Percentiles rank a stretch among this genome's conserved stretches.
Evolutionary conservation across 768 basidiomycete species (phyloP).

Genomic region (Austroboletus eburneus): DNA sequence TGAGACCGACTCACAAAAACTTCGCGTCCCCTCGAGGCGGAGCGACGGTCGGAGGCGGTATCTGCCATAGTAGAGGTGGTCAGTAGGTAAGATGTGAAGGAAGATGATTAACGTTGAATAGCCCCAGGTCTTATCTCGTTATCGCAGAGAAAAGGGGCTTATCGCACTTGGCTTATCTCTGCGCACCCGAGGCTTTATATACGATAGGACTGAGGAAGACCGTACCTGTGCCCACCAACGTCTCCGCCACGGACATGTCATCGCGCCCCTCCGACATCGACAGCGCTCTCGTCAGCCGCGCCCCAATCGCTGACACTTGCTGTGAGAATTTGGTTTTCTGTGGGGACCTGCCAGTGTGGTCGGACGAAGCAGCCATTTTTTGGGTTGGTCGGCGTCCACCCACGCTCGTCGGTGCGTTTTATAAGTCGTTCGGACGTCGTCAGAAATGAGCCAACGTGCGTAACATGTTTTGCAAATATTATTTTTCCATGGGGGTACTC

Average conservation of each 20-base stretch:
- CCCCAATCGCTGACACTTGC: constrained; percentile 19
- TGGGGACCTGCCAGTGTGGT: neutral
- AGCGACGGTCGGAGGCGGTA: constrained; percentile 35
- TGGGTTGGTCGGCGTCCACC: too few relatives aligned
- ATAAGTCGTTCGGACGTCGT: too few relatives aligned
- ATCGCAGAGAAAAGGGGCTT: constrained; percentile 2
- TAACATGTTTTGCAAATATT: too few relatives aligned
- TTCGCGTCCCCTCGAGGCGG: constrained; percentile 56
- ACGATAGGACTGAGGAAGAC: neutral
- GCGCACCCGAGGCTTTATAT: constrained; percentile 2
- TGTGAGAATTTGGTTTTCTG: constrained; percentile 11
- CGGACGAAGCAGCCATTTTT: too few relatives aligned
- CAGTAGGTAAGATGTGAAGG: neutral
- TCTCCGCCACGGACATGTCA: constrained; percentile 1
- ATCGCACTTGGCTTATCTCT: constrained; percentile 10
- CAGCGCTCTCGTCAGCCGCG: constrained; percentile 13
- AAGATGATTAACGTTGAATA: neutral
- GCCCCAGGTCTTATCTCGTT: constrained; percentile 19
- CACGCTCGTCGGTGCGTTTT: too few relatives aligned
- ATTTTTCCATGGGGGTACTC: too few relatives aligned
- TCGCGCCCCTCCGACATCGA: constrained; percentile 8
- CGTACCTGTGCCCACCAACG: constrained; percentile 17
- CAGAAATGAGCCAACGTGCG: too few relatives aligned
- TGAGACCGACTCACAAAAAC: constrained; percentile 42
- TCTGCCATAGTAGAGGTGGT: constrained; percentile 23